Evolutionary conservation across 2,329 filamentous ascomycete species (phyloP).

Genomic region (Botryotinia calthae): DNA sequence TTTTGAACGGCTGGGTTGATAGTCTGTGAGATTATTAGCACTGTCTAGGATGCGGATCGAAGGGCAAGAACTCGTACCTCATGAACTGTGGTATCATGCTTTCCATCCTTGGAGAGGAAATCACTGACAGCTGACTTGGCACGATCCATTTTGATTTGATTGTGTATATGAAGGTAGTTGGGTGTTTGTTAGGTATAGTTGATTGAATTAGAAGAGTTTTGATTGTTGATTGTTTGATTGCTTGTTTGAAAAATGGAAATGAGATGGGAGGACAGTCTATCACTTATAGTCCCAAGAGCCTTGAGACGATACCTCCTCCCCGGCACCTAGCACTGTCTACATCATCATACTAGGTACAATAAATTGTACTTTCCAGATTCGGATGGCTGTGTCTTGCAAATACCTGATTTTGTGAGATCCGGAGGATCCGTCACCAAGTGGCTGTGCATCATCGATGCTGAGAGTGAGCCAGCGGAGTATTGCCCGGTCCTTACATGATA

Average conservation of each 20-base stretch:
- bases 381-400: not conserved
- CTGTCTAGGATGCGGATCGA: not conserved
- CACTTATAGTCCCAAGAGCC: conserved; percentile 2
- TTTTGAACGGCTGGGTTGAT: conserved; percentile 59
- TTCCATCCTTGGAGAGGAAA: conserved; percentile 60
- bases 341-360: not conserved
- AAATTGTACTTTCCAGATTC: not conserved
- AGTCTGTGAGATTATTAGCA: conserved; percentile 36
- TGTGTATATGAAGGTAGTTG: not conserved
- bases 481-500: not conserved
- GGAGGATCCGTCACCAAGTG: not conserved
- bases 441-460: conserved; percentile 14
- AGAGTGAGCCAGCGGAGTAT: not conserved
- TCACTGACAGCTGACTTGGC: conserved; percentile 60
- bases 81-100: conserved; percentile 69
- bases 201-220: not conserved
- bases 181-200: conserved; percentile 9
- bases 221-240: not conserved
- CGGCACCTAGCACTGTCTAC: conserved; percentile 2
- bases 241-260: conserved; percentile 6
- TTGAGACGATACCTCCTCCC: not conserved
- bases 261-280: not conserved
- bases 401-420: conserved; percentile 9
- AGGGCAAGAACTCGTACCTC: conserved; percentile 42
- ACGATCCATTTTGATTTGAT: conserved; percentile 53